Percentiles rank a stretch among this genome's conserved stretches.
phyloP scores from a whole-genome alignment of 78 protist species.

The Carpediemonas membranifera region DNA sequence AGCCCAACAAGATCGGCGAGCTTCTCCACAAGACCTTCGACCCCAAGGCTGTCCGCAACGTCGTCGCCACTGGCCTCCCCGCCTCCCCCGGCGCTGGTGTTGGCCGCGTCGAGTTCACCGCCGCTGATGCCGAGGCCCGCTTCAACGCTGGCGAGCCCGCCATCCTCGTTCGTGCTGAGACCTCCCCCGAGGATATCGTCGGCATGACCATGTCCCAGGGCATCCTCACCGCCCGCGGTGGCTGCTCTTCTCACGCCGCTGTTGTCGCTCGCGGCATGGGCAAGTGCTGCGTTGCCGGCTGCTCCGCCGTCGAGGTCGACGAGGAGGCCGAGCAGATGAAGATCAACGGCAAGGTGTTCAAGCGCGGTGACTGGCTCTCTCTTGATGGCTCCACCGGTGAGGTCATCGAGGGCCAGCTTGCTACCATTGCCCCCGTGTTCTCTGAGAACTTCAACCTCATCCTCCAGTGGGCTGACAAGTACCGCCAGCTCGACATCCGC shows the following conservation, averaged over 20 bases:
- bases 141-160: slow-evolving; percentile 12
- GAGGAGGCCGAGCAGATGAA: slow-evolving; percentile 21
- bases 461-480: slow-evolving; percentile 26
- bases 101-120: slow-evolving; percentile 39
- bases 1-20: slow-evolving; percentile 27
- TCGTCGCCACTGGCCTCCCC: slow-evolving; percentile 41
- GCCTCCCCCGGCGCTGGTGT: slow-evolving; percentile 62
- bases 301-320: slow-evolving; percentile 24
- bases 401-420: slow-evolving; percentile 32
- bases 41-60: neutral
- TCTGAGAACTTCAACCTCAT: slow-evolving; percentile 29
- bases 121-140: slow-evolving; percentile 24
- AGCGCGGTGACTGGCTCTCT: slow-evolving; percentile 51
- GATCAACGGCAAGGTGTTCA: slow-evolving; percentile 14
- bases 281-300: slow-evolving; percentile 57
- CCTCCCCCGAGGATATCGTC: slow-evolving; percentile 65
- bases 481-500: slow-evolving; percentile 25
- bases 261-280: slow-evolving; percentile 73
- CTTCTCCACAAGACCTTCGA: slow-evolving; percentile 28
- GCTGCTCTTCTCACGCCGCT: slow-evolving; percentile 65
- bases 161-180: slow-evolving; percentile 59
- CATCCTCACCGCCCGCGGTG: slow-evolving; percentile 63
- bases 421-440: slow-evolving; percentile 18
- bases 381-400: slow-evolving; percentile 59
- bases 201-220: slow-evolving; percentile 57